These are phyloP conservation scores for Candida neerlandica DNA, from an alignment of 1,139 yeast genomes.

Conservation along the genomic window DNA sequence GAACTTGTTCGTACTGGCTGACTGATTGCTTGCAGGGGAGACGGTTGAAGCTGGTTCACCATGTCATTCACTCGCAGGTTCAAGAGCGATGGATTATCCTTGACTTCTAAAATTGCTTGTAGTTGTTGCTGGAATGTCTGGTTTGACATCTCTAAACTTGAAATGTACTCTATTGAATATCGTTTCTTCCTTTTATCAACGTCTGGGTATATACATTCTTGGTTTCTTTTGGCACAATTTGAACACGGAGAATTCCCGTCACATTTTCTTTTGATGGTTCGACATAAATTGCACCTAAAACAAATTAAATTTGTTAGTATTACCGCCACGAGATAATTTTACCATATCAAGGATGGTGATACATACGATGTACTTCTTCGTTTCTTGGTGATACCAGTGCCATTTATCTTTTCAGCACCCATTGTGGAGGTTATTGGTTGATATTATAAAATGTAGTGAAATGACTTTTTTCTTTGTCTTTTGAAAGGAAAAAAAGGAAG, in stretches of 20 bases:
- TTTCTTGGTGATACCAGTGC: background rate
- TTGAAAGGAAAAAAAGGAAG: background rate
- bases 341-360: background rate
- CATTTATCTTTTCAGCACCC: background rate
- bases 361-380: constrained; percentile 5
- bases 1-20: background rate
- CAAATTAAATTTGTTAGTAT: background rate
- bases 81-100: constrained; percentile 8
- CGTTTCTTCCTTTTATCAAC: constrained; percentile 14
- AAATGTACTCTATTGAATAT: constrained; percentile 15
- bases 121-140: constrained; percentile 9
- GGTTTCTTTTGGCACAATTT: constrained; percentile 15
- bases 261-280: constrained; percentile 19
- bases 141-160: constrained; percentile 10
- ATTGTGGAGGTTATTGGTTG: background rate
- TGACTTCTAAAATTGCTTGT: constrained; percentile 5
- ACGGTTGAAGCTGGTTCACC: background rate
- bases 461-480: background rate
- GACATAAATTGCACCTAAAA: constrained; percentile 18
- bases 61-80: background rate
- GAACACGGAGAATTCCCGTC: constrained; percentile 21
- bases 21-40: background rate
- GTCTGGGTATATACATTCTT: constrained; percentile 16
- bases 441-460: background rate
- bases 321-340: no score